phyloP scores from a whole-genome alignment of 2,329 filamentous ascomycete genomes.

The Diaporthe amygdali region DNA sequence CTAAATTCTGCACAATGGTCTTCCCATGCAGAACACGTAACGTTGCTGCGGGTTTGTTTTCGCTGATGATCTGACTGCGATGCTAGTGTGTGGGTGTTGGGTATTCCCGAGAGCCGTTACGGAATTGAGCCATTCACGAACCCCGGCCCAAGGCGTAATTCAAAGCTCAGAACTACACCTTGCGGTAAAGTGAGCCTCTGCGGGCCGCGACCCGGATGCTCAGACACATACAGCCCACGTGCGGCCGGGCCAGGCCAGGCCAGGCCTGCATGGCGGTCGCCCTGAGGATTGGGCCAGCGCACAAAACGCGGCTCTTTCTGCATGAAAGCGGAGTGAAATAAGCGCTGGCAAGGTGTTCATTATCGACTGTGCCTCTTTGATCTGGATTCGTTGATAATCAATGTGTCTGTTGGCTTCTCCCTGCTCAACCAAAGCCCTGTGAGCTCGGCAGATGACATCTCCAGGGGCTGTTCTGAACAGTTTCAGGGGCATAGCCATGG shows the following conservation, averaged over 20 bases:
- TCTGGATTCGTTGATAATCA: background rate
- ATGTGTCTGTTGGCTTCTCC: background rate
- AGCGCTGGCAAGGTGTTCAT: background rate
- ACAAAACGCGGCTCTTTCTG: conserved; percentile 10
- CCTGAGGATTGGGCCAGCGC: background rate
- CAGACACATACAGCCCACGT: background rate
- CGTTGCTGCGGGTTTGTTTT: background rate
- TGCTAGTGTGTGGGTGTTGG: background rate
- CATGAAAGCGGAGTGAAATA: background rate
- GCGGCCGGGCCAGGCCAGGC: background rate
- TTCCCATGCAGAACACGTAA: background rate
- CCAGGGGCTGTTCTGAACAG: background rate
- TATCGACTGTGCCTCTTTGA: background rate
- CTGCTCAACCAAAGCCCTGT: background rate
- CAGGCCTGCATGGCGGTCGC: background rate
- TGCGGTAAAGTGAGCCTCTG: background rate
- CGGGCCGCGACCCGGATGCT: background rate
- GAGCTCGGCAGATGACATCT: background rate
- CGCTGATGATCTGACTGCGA: background rate
- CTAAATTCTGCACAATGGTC: background rate
- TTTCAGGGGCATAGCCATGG: background rate
- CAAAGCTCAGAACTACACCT: background rate
- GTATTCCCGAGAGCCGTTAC: background rate
- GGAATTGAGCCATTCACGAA: background rate
- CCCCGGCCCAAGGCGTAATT: background rate